Conservation (phyloP, 805 yeast genomes). For the Starmerella potacharoeniae region DNA sequence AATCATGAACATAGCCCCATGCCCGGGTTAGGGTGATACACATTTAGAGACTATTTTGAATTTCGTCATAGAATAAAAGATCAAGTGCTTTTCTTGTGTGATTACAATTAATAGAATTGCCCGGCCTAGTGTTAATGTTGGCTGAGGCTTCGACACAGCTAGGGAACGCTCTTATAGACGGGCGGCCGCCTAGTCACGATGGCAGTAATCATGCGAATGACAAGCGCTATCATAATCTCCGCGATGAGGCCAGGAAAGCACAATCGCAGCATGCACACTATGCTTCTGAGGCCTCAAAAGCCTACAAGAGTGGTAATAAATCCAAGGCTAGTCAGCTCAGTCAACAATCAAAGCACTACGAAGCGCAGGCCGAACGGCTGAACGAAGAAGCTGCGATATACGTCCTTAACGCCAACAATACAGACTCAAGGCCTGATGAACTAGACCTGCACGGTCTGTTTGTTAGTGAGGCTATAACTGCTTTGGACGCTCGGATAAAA, state of each 20-base stretch:
- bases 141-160: conserved; percentile 11
- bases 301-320: conserved; percentile 65
- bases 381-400: conserved; percentile 65
- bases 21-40: not conserved
- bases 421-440: conserved; percentile 75
- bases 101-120: not conserved
- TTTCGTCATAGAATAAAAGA: not conserved
- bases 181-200: conserved; percentile 14
- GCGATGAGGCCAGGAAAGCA: conserved; percentile 60
- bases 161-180: conserved; percentile 4
- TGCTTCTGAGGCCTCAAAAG: conserved; percentile 60
- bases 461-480: conserved; percentile 76
- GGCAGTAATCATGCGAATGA: conserved; percentile 34
- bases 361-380: conserved; percentile 49
- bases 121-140: not conserved
- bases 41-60: not conserved
- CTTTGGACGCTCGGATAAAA: conserved; percentile 60
- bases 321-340: conserved; percentile 62
- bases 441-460: conserved; percentile 88
- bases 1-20: too few relatives aligned
- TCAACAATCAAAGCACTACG: conserved; percentile 51
- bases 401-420: conserved; percentile 66
- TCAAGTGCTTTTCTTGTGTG: too few relatives aligned
- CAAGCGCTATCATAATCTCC: conserved; percentile 42
- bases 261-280: conserved; percentile 44